These are phyloP conservation scores for Trichophyton verrucosum DNA, from an alignment of 2,329 filamentous ascomycete genomes.

Conservation along the genomic window DNA sequence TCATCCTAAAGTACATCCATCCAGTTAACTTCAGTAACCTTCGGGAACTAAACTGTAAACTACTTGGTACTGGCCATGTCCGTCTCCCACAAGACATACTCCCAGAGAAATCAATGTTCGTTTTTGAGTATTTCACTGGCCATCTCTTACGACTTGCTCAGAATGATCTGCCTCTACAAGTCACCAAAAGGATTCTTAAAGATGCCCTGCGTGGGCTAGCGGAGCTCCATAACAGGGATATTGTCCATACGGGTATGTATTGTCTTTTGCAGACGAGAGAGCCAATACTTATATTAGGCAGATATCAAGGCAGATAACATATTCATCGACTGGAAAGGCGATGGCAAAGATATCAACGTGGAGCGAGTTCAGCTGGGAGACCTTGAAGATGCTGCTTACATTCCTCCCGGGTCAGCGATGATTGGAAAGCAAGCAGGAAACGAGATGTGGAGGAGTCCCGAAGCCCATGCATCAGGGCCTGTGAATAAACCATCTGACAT, in stretches of 20 bases:
- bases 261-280: neutral
- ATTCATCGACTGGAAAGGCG: slow-evolving; percentile 19
- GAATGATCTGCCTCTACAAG: slow-evolving; percentile 24
- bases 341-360: slow-evolving; percentile 7
- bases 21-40: neutral
- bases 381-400: slow-evolving; percentile 14
- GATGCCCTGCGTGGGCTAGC: slow-evolving; percentile 29
- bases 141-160: slow-evolving; percentile 34
- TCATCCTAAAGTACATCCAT: slow-evolving; percentile 15
- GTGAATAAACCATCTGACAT: slow-evolving; percentile 18
- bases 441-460: slow-evolving; percentile 22
- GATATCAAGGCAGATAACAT: slow-evolving; percentile 27
- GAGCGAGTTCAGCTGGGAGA: slow-evolving; percentile 18
- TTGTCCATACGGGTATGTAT: slow-evolving; percentile 22
- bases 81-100: slow-evolving; percentile 32
- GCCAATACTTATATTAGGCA: slow-evolving; percentile 4
- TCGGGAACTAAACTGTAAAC: neutral
- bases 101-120: slow-evolving; percentile 35
- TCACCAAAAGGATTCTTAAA: slow-evolving; percentile 32
- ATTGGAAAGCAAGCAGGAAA: slow-evolving; percentile 16
- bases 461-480: slow-evolving; percentile 17
- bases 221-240: slow-evolving; percentile 25
- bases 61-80: neutral
- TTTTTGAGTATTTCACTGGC: slow-evolving; percentile 35
- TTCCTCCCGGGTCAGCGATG: slow-evolving; percentile 10